phyloP scores from a whole-genome alignment of 352 stramenopile genomes.

The Phytophthora ramorum region DNA sequence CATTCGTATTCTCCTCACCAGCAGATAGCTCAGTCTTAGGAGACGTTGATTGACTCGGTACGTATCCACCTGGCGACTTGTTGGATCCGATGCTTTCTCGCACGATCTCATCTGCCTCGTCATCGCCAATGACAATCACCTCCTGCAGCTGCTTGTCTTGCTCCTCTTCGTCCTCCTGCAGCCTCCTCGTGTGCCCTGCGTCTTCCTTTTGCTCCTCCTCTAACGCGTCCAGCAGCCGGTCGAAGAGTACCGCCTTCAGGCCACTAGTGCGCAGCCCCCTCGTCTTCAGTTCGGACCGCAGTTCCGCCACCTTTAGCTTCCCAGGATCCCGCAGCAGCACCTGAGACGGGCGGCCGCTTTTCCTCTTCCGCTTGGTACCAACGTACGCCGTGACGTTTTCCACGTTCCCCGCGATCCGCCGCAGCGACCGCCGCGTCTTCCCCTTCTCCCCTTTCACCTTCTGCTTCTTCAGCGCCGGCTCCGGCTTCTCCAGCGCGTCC shows the following conservation, averaged over 20 bases:
- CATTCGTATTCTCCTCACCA: neutral
- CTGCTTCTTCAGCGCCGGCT: conserved; percentile 30
- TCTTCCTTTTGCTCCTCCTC: conserved; percentile 39
- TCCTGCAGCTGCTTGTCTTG: neutral
- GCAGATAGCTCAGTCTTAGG: conserved; percentile 1
- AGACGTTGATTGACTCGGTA: conserved; percentile 16
- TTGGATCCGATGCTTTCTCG: conserved; percentile 54
- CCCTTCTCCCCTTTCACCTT: conserved; percentile 15
- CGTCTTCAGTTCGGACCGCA: conserved; percentile 67
- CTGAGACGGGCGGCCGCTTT: conserved; percentile 39
- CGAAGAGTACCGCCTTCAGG: conserved; percentile 57
- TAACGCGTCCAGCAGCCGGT: conserved; percentile 58
- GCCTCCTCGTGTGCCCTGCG: conserved; percentile 29
- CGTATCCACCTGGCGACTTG: conserved; percentile 17
- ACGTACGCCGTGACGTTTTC: no score
- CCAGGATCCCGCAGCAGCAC: conserved; percentile 20
- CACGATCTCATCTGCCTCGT: conserved; percentile 61
- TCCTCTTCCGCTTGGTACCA: conserved; percentile 41
- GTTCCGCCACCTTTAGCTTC: conserved; percentile 57
- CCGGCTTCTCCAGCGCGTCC: conserved; percentile 4
- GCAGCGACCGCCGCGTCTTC: no score
- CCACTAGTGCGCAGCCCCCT: conserved; percentile 59
- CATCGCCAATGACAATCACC: conserved; percentile 16
- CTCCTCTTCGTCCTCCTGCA: conserved; percentile 32
- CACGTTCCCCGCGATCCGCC: no score